Percentiles rank a stretch among this genome's conserved stretches.
Evolutionary conservation across 306 rosid genomes (phyloP).

Genomic region (Nissolia schottii): DNA sequence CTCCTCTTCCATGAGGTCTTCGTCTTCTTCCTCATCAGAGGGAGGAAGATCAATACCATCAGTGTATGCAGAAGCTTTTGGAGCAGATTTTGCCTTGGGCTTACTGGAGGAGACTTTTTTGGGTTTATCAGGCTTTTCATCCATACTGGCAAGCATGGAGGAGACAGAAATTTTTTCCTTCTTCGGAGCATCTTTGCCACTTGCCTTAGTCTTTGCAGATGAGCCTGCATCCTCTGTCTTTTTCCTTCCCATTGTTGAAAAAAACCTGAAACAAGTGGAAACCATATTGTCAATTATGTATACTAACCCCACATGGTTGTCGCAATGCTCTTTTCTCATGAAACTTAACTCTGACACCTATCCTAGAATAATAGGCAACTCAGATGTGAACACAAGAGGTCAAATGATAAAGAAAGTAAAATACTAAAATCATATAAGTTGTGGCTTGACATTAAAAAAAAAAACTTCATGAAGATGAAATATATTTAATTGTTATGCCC

Average conservation of each 20-base stretch:
- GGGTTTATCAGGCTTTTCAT: constrained; percentile 35
- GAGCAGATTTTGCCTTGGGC: constrained; percentile 42
- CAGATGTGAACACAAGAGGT: no score
- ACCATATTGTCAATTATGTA: not conserved
- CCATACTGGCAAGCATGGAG: constrained; percentile 35
- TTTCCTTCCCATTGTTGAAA: constrained; percentile 24
- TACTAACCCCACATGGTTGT: not conserved
- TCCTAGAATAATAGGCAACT: not conserved
- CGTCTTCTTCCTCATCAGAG: constrained; percentile 62
- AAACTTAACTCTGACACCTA: not conserved
- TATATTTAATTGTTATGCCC: no score
- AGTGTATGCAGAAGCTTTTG: constrained; percentile 42
- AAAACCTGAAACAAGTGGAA: not conserved
- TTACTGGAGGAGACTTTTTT: constrained; percentile 32
- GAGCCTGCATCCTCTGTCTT: constrained; percentile 32
- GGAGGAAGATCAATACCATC: constrained; percentile 62
- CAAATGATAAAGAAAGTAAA: no score
- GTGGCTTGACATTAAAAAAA: not conserved
- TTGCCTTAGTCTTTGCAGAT: constrained; percentile 9
- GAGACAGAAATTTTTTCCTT: constrained; percentile 35
- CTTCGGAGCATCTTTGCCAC: constrained; percentile 28
- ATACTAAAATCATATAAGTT: no score
- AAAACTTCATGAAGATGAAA: no score
- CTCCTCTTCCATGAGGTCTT: constrained; percentile 28
- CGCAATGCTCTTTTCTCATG: not conserved